Evolutionary conservation across 106 monocot genomes (phyloP).

Genomic region (Platanthera zijinensis): DNA sequence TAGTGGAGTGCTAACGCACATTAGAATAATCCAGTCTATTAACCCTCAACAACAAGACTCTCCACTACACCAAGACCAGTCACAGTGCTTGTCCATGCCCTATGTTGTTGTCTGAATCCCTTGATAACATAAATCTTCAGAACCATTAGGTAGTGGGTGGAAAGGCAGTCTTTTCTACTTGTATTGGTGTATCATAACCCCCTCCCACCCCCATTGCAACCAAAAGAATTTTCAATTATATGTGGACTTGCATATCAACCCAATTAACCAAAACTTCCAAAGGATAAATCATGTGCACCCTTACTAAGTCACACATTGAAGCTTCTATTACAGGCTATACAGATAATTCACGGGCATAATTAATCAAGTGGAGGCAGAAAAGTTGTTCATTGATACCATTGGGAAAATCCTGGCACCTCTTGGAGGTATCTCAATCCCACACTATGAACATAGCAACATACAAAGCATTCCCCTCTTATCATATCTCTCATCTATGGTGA

Average conservation of each 20-base stretch:
- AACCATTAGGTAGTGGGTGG: not conserved
- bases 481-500: not conserved
- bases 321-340: not conserved
- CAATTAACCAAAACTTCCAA: not conserved
- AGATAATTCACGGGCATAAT: not conserved
- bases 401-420: not conserved
- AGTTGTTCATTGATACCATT: not conserved
- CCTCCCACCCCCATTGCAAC: not conserved
- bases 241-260: not conserved
- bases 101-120: not conserved
- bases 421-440: not conserved
- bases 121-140: not conserved
- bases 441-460: not conserved
- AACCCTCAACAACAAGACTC: not conserved
- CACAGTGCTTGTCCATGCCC: not conserved
- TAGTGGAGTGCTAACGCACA: not conserved
- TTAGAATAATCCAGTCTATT: not conserved
- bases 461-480: not conserved
- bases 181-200: not conserved
- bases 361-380: not conserved
- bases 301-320: not conserved
- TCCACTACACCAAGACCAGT: not conserved
- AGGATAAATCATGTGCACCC: not conserved
- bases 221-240: not conserved
- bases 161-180: not conserved